Evolutionary conservation across 23 red algal genomes (phyloP), one percentile per base, ranked within the genome.

Genomic region (Gracilariopsis chorda): DNA sequence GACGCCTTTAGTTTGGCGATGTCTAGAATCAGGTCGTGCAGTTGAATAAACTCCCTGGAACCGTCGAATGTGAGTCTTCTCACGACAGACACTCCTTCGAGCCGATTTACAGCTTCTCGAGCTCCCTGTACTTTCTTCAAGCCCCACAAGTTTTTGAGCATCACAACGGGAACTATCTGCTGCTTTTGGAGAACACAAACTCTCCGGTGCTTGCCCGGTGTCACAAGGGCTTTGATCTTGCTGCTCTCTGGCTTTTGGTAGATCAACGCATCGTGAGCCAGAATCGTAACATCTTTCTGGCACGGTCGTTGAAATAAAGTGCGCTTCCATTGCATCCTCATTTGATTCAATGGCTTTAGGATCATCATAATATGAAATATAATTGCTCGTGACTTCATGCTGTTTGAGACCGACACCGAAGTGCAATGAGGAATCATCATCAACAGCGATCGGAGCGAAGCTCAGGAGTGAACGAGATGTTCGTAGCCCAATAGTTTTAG

Each of bases 351-450:
- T 7, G 67, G 32, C 36, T 73, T 73, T 42, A 73, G 4, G 67
- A 73, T 46, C n/a, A 73, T 73, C 19, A 27, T 24, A 11, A 42
- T 6, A 5, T 47, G 67, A 25, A 33, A 46, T 16, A 23, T 73
- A 36, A 45, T 73, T 42, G 47, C 28, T 73, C 10, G 28, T 10
- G 67, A 46, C 67, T 7, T 73, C 40, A 46, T 23, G 11, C 1
- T 4, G 36, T 46, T 46, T 21, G n/a, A 86, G 82, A 2, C 82
- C 82, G 47, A 86, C 82, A 24, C 82, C 82, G 42, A 86, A 86
- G 27, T 65, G 40, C 23, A 86, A 42, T 35, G 57, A 23, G 19
- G 21, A 36, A 59, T 86, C 82, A 17, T 86, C 57, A 45, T 86
- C 82, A 69, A 69, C 57, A 28, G 62, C 40, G 11, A 71, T 7